Evolutionary conservation across 169 alveolate species (phyloP), one percentile per base, ranked within the genome.

Genomic region (Miamiensis avidus): DNA sequence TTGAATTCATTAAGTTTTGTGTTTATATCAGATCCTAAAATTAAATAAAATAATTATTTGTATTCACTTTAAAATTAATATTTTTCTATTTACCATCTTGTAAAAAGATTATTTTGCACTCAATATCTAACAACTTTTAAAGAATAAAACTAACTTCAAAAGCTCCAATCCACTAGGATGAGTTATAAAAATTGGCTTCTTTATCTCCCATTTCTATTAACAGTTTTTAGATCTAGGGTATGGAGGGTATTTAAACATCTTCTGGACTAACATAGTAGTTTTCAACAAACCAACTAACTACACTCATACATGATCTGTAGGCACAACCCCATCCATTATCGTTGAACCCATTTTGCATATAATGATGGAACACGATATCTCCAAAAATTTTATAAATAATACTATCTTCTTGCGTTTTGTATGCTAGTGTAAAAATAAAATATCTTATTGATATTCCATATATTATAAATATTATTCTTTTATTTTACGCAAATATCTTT

Each of bases 271-370:
- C 85, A 74, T 91, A 89, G 15, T 92, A 90, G 76, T 95, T 93
- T 33, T 86, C 92, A 30, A 75, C 89, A 75, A 91, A 90, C 92
- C 94, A 92, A 34, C 95, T 89, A 29, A 95, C 30, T 31, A 93
- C 49, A 0, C 96, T 93, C 82, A 91, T 88, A n/a, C 93, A 83
- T 34, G 96, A 91, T 76, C 98, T 82, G 75, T 95, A 95, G 25
- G 98, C 98, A 81, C 98, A 95, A 25, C 98, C 98, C 98, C 98
- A 95, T 20, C 98, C 98, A 65, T 91, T 92, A 78, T 95, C 98
- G 85, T 91, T 92, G 64, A 91, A 88, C n/a, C 94, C 93, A 87
- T 95, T 97, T 88, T 95, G 94, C 89, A 91, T 88, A 75, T 95
- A 95, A 90, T 95, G 98, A 83, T 89, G 91, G 83, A 92, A 95